Percentiles rank a stretch among this genome's conserved stretches.
phyloP scores from a whole-genome alignment of 1,139 yeast species.

The Magnusiomyces paraingens region DNA sequence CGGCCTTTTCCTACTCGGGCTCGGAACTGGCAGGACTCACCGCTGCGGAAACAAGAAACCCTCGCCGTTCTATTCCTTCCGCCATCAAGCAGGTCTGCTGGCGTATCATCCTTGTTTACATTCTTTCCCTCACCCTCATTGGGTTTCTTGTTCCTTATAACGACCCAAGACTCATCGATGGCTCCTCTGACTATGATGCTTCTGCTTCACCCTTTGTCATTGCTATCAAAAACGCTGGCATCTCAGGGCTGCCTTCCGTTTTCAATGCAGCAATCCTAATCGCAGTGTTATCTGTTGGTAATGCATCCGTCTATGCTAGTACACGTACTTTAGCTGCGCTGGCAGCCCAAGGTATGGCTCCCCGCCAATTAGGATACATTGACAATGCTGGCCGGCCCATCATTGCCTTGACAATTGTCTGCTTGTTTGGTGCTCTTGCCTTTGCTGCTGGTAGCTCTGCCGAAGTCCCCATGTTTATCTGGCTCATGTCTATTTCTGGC shows the following conservation, averaged over 20 bases:
- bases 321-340: conserved; percentile 77
- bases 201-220: conserved; percentile 69
- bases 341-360: conserved; percentile 69
- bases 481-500: conserved; percentile 77
- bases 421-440: conserved; percentile 57
- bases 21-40: conserved; percentile 80
- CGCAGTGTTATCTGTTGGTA: conserved; percentile 64
- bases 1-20: conserved; percentile 87
- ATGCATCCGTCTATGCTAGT: conserved; percentile 68
- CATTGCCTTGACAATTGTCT: conserved; percentile 52
- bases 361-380: conserved; percentile 64
- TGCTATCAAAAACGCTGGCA: conserved; percentile 52
- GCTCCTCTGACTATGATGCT: conserved; percentile 45
- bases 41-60: conserved; percentile 49
- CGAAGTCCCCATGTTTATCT: conserved; percentile 61
- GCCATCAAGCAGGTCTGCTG: conserved; percentile 73
- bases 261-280: conserved; percentile 67
- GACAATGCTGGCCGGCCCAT: conserved; percentile 72
- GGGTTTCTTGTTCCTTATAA: conserved; percentile 64
- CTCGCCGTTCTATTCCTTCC: conserved; percentile 60
- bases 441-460: conserved; percentile 64
- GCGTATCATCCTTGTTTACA: conserved; percentile 61
- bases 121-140: conserved; percentile 52
- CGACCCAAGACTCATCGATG: conserved; percentile 43
- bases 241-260: conserved; percentile 55